phyloP scores from a whole-genome alignment of 2,329 filamentous ascomycete genomes.

The Moelleriella libera region DNA sequence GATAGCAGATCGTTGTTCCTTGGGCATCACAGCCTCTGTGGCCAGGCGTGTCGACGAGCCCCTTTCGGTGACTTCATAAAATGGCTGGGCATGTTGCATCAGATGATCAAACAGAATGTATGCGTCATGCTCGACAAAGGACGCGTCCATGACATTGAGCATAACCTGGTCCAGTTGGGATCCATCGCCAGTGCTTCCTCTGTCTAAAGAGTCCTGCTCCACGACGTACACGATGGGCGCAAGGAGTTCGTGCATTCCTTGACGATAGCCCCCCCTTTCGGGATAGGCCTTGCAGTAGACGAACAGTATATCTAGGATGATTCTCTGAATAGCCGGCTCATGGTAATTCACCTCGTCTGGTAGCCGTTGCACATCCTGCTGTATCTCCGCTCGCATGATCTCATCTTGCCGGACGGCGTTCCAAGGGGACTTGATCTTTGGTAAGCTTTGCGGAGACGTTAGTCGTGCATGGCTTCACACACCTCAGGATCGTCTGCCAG shows the following conservation, averaged over 20 bases:
- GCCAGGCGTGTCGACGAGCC: constrained; percentile 3
- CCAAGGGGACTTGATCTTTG: constrained; percentile 62
- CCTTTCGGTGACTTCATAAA: constrained; percentile 55
- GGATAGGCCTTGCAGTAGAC: constrained; percentile 90
- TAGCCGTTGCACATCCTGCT: constrained; percentile 86
- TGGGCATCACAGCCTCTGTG: constrained; percentile 10
- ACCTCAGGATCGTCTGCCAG: constrained; percentile 64
- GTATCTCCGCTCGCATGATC: constrained; percentile 70
- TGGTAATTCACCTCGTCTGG: constrained; percentile 89
- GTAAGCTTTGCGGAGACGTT: not conserved
- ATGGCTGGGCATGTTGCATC: constrained; percentile 76
- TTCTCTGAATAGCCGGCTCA: constrained; percentile 59
- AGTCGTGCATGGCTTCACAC: constrained; percentile 12
- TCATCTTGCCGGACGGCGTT: constrained; percentile 76
- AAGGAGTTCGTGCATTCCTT: constrained; percentile 95
- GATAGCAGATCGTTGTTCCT: constrained; percentile 41
- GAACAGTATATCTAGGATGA: constrained; percentile 81
- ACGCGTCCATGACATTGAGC: constrained; percentile 53
- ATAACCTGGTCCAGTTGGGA: constrained; percentile 35
- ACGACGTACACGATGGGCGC: constrained; percentile 81
- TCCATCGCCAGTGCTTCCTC: constrained; percentile 17
- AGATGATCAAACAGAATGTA: constrained; percentile 74
- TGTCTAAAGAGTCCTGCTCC: constrained; percentile 63
- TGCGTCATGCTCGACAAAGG: constrained; percentile 77
- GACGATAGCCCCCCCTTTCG: constrained; percentile 75